Evolutionary conservation across 441 rosid species (phyloP).

Genomic region (Gossypium schwendimanii): DNA sequence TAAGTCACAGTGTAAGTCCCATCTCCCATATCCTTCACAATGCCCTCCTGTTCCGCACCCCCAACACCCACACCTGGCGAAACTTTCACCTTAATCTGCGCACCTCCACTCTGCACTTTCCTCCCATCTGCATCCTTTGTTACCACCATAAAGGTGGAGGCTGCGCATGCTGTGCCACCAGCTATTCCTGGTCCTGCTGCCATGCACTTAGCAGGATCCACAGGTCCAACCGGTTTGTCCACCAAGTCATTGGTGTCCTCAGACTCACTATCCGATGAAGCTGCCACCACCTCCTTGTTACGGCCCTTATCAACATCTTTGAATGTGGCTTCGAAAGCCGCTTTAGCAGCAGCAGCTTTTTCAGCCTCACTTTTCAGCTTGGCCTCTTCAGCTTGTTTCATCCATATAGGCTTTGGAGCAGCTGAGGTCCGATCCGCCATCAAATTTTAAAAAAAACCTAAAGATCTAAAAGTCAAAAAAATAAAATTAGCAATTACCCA

Average conservation of each 20-base stretch:
- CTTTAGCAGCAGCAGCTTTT: slow-evolving; percentile 88
- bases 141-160: slow-evolving; percentile 67
- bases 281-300: slow-evolving; percentile 29
- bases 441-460: slow-evolving; percentile 12
- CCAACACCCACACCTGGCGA: slow-evolving; percentile 94
- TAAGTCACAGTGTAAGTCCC: slow-evolving; percentile 84
- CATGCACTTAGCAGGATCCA: slow-evolving; percentile 79
- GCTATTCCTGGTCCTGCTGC: slow-evolving; percentile 93
- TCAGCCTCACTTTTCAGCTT: slow-evolving; percentile 88
- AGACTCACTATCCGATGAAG: slow-evolving; percentile 66
- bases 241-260: slow-evolving; percentile 57
- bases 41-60: slow-evolving; percentile 84
- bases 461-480: background rate
- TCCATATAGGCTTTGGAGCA: slow-evolving; percentile 71
- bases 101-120: slow-evolving; percentile 71
- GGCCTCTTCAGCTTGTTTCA: slow-evolving; percentile 96
- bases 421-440: slow-evolving; percentile 46
- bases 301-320: slow-evolving; percentile 41
- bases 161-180: slow-evolving; percentile 88
- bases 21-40: slow-evolving; percentile 89
- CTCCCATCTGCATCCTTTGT: slow-evolving; percentile 90
- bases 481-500: background rate
- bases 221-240: slow-evolving; percentile 79
- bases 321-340: slow-evolving; percentile 95
- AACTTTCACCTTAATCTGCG: slow-evolving; percentile 67